Evolutionary conservation across 2,329 filamentous ascomycete genomes (phyloP).

Genomic region (Plenodomus lindquistii): DNA sequence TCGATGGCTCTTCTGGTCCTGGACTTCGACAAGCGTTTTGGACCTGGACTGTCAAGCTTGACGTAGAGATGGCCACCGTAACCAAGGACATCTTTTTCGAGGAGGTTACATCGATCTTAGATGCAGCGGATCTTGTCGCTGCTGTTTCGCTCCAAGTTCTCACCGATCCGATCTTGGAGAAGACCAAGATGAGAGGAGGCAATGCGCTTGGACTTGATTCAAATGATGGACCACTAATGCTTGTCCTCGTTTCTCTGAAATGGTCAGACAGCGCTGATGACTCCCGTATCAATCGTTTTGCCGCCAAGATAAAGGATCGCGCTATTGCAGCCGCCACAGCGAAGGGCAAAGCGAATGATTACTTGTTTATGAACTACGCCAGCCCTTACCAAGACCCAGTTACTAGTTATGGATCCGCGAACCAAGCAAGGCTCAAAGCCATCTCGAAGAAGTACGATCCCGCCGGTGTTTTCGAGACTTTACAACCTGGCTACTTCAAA

Average conservation of each 20-base stretch:
- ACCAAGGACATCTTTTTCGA: constrained; percentile 29
- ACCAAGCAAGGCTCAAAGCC: constrained; percentile 27
- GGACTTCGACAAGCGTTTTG: constrained; percentile 33
- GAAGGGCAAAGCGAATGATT: constrained; percentile 6
- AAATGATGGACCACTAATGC: constrained; percentile 22
- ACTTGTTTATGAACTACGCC: constrained; percentile 55
- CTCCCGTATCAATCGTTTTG: constrained; percentile 19
- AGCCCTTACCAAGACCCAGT: constrained; percentile 49
- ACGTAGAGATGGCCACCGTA: constrained; percentile 20
- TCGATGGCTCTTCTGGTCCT: constrained; percentile 9
- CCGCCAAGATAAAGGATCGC: constrained; percentile 18
- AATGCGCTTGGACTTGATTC: constrained; percentile 36
- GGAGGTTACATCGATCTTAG: constrained; percentile 19
- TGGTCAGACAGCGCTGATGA: constrained; percentile 34
- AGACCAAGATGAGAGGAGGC: constrained; percentile 27
- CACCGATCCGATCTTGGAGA: constrained; percentile 22
- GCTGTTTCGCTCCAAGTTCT: constrained; percentile 33
- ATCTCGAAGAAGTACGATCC: constrained; percentile 27
- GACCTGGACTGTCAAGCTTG: constrained; percentile 32
- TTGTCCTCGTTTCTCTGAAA: no score
- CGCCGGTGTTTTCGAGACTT: constrained; percentile 19
- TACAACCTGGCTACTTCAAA: constrained; percentile 29
- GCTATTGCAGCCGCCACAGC: constrained; percentile 8
- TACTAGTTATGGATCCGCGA: constrained; percentile 47
- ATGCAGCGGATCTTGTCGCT: constrained; percentile 21